Evolutionary conservation across 108 stramenopile genomes (phyloP).

Genomic region (Schizochytrium sp.): DNA sequence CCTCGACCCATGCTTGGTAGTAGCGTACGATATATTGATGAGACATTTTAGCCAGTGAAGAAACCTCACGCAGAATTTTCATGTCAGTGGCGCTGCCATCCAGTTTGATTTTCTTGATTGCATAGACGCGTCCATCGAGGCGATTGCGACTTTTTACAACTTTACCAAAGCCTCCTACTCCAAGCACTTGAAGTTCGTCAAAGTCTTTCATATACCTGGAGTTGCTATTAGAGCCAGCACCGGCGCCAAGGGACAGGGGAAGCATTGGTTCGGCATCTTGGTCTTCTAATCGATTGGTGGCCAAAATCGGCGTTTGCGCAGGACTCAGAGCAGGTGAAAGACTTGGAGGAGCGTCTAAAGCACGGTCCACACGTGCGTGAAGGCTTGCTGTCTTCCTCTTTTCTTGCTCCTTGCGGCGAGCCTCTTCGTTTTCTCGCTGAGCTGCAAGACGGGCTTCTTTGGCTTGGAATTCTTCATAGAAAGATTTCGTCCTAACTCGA

Average conservation of each 20-base stretch:
- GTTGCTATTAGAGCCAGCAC: background rate
- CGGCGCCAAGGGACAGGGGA: background rate
- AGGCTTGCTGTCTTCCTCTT: slow-evolving; percentile 6
- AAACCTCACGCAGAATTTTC: slow-evolving; percentile 93
- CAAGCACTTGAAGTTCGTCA: slow-evolving; percentile 73
- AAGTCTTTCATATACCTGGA: slow-evolving; percentile 86
- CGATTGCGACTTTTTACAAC: slow-evolving; percentile 84
- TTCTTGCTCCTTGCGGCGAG: background rate
- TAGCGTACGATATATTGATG: slow-evolving; percentile 96
- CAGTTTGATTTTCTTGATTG: slow-evolving; percentile 91
- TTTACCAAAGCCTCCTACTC: slow-evolving; percentile 89
- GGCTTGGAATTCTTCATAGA: slow-evolving; percentile 48
- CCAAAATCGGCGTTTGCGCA: background rate
- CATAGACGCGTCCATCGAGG: slow-evolving; percentile 89
- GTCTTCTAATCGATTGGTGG: slow-evolving; percentile 15
- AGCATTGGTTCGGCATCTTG: slow-evolving; percentile 8
- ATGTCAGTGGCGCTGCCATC: slow-evolving; percentile 75
- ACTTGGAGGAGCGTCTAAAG: background rate
- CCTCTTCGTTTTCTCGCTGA: background rate
- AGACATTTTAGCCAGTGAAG: slow-evolving; percentile 87
- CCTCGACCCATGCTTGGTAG: slow-evolving; percentile 95
- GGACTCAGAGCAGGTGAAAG: background rate
- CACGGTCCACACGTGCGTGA: slow-evolving; percentile 53
- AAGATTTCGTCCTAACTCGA: slow-evolving; percentile 32
- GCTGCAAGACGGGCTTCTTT: slow-evolving; percentile 33